Percentiles rank a stretch among this genome's conserved stretches.
These are phyloP conservation scores for Fusarium chaquense DNA, from an alignment of 2,329 filamentous ascomycete genomes.

Conservation along the genomic window DNA sequence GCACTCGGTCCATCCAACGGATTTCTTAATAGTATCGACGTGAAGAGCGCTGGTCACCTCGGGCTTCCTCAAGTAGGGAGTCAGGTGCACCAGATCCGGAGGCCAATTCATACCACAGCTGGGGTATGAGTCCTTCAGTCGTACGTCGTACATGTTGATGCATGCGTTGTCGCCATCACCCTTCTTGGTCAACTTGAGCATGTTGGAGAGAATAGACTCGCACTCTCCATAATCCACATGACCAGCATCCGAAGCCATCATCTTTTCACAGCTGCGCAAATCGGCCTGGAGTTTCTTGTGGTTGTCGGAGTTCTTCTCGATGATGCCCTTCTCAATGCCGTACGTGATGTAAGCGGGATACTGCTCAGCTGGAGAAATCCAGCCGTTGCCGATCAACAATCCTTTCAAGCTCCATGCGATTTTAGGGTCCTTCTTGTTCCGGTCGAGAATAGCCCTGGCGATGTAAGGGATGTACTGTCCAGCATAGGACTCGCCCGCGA, in stretches of 20 bases:
- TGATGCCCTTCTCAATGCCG: slow-evolving; percentile 79
- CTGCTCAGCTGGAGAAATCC: slow-evolving; percentile 92
- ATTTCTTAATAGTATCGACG: slow-evolving; percentile 79
- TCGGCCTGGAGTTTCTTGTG: slow-evolving; percentile 76
- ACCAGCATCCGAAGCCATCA: slow-evolving; percentile 60
- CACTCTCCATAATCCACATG: slow-evolving; percentile 77
- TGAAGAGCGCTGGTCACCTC: slow-evolving; percentile 86
- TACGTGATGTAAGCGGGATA: slow-evolving; percentile 89
- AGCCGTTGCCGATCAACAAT: slow-evolving; percentile 95
- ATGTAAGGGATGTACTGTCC: slow-evolving; percentile 98
- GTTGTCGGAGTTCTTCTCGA: slow-evolving; percentile 73
- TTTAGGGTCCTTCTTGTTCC: slow-evolving; percentile 74
- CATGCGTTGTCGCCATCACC: slow-evolving; percentile 71
- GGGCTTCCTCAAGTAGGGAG: slow-evolving; percentile 84
- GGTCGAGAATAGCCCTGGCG: slow-evolving; percentile 87
- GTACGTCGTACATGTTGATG: slow-evolving; percentile 97
- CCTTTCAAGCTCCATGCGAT: slow-evolving; percentile 81
- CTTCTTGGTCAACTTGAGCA: slow-evolving; percentile 74
- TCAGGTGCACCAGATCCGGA: slow-evolving; percentile 81
- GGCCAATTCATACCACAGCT: slow-evolving; percentile 99
- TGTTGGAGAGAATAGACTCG: slow-evolving; percentile 79
- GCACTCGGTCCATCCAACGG: slow-evolving; percentile 92
- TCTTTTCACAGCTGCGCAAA: slow-evolving; percentile 75
- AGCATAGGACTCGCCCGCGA: slow-evolving; percentile 96
- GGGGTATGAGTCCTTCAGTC: slow-evolving; percentile 81